Evolutionary conservation across 176 grass and related monocot genomes (phyloP).

Genomic region (Triticum turgidum): DNA sequence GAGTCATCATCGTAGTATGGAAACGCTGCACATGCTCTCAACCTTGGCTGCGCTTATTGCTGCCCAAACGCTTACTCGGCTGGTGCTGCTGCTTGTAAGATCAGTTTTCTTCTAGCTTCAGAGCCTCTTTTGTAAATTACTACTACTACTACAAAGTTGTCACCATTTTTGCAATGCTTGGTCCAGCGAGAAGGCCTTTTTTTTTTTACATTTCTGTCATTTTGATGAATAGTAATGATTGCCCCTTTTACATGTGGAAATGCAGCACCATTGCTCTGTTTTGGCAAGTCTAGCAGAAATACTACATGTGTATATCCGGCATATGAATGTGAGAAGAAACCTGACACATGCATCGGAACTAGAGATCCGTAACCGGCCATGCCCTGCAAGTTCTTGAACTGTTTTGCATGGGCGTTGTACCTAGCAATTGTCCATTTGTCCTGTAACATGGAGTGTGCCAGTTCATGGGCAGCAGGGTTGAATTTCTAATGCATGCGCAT

Average conservation of each 20-base stretch:
- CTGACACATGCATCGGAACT: neutral
- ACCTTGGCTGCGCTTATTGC: neutral
- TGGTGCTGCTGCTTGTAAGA: neutral
- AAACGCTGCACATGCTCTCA: neutral
- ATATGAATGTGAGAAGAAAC: neutral
- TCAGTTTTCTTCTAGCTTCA: neutral
- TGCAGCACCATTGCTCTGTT: neutral
- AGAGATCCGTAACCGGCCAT: neutral
- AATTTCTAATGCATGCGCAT: neutral
- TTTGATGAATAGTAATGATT: neutral
- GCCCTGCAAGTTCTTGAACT: neutral
- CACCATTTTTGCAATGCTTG: conserved; percentile 26
- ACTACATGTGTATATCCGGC: neutral
- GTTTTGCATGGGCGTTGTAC: neutral
- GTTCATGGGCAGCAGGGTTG: no score
- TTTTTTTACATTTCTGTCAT: neutral
- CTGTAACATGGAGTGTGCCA: no score
- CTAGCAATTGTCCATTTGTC: no score
- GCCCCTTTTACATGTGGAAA: neutral
- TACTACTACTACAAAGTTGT: conserved; percentile 3
- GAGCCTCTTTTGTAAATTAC: conserved; percentile 35
- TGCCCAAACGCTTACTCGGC: conserved; percentile 8
- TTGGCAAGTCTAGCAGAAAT: neutral
- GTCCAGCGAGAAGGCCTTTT: neutral
- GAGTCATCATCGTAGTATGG: neutral